phyloP scores from a whole-genome alignment of 208 protist species.

The Acanthamoeba healyi region DNA sequence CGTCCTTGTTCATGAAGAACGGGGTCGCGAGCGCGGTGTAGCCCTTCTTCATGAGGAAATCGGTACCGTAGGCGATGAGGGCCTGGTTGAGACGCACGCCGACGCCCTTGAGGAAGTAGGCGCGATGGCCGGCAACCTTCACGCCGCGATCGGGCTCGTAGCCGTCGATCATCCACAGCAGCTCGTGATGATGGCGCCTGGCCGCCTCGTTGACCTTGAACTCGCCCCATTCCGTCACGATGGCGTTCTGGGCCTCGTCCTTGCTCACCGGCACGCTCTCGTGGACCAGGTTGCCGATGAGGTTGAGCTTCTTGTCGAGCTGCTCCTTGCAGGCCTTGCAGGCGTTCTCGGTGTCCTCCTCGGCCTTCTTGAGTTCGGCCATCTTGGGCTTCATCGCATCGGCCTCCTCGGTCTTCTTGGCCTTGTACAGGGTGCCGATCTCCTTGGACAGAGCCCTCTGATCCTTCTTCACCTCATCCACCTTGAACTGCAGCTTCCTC shows the following conservation, averaged over 20 bases:
- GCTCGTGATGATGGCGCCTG: conserved; percentile 80
- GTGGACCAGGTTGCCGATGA: conserved; percentile 97
- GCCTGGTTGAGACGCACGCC: conserved; percentile 98
- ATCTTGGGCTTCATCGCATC: conserved; percentile 1
- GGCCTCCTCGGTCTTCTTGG: conserved; percentile 81
- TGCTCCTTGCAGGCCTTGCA: conserved; percentile 12
- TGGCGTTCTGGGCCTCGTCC: conserved; percentile 91
- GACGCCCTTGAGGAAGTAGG: conserved; percentile 98
- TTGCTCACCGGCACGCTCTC: conserved; percentile 95
- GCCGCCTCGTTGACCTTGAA: conserved; percentile 78
- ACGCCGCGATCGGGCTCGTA: conserved; percentile 83
- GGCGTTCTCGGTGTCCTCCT: conserved; percentile 82
- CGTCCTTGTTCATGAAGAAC: conserved; percentile 99
- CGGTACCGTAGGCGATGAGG: conserved; percentile 97
- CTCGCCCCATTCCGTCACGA: background rate
- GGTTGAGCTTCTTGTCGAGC: conserved; percentile 90
- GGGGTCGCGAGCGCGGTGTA: conserved; percentile 98
- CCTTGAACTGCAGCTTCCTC: conserved; percentile 53
- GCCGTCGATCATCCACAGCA: conserved; percentile 85
- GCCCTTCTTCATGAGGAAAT: conserved; percentile 94
- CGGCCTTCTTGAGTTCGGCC: background rate
- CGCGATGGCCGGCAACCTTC: conserved; percentile 96
- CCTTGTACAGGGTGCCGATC: conserved; percentile 93
- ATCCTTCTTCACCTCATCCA: conserved; percentile 92
- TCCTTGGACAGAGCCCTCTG: conserved; percentile 90